Evolutionary conservation across 441 rosid genomes (phyloP).

Genomic region (Aquilaria agallochum): DNA sequence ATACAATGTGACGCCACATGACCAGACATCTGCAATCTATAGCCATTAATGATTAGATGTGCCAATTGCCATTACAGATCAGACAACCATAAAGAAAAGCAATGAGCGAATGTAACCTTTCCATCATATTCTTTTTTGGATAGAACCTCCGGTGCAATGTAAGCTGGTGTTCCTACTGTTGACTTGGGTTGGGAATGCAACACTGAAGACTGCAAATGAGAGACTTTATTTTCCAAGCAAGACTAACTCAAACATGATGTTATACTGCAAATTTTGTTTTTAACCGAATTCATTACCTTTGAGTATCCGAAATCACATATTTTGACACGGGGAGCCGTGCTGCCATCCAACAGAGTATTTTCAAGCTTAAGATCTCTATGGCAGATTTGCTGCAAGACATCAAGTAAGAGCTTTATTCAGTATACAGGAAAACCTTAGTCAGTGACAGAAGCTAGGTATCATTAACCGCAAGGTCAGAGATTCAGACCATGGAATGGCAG

Average conservation of each 20-base stretch:
- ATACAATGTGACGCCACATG: slow-evolving; percentile 65
- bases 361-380: slow-evolving; percentile 92
- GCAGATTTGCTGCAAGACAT: slow-evolving; percentile 56
- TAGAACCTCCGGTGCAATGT: slow-evolving; percentile 62
- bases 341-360: slow-evolving; percentile 80
- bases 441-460: not conserved
- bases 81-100: not conserved
- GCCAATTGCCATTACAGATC: not conserved
- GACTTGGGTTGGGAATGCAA: slow-evolving; percentile 78
- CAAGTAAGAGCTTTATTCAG: not conserved
- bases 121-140: slow-evolving; percentile 57
- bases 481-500: slow-evolving; percentile 75
- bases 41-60: slow-evolving; percentile 5
- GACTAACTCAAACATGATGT: not conserved
- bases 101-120: slow-evolving; percentile 28
- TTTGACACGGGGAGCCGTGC: slow-evolving; percentile 68
- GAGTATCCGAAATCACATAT: slow-evolving; percentile 93
- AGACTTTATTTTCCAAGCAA: slow-evolving; percentile 3
- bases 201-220: slow-evolving; percentile 42
- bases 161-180: slow-evolving; percentile 68
- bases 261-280: not conserved
- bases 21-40: slow-evolving; percentile 76
- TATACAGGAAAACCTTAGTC: not conserved
- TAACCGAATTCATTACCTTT: slow-evolving; percentile 31
- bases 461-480: not conserved